These are phyloP conservation scores for Fraxinus latifolia DNA, from an alignment of 305 asterid species.

Conservation along the genomic window DNA sequence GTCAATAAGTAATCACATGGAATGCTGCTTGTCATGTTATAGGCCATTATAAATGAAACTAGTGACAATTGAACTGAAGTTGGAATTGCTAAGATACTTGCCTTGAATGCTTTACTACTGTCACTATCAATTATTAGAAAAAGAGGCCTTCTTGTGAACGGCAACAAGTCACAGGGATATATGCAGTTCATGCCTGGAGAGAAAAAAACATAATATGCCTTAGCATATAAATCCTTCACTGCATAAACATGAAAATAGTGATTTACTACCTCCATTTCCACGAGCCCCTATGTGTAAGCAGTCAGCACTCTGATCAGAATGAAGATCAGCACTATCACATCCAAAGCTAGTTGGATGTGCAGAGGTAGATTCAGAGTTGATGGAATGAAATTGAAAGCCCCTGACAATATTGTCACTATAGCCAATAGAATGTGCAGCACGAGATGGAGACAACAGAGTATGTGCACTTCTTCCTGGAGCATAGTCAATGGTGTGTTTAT, in stretches of 20 bases:
- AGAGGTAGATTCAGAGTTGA: constrained; percentile 44
- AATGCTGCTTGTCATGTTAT: constrained; percentile 13
- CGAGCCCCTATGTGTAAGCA: constrained; percentile 71
- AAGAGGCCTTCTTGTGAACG: constrained; percentile 94
- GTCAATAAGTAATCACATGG: not conserved
- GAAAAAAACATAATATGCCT: constrained; percentile 8
- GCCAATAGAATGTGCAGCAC: constrained; percentile 48
- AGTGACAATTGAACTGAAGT: constrained; percentile 19
- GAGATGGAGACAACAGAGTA: constrained; percentile 52
- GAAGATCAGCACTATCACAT: constrained; percentile 38
- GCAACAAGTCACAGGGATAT: constrained; percentile 79
- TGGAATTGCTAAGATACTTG: constrained; percentile 29
- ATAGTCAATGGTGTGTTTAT: constrained; percentile 16
- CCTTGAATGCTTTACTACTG: constrained; percentile 79
- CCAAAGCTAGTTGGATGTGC: constrained; percentile 36
- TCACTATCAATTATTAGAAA: constrained; percentile 83
- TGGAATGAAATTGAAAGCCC: constrained; percentile 57
- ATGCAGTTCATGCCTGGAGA: constrained; percentile 70
- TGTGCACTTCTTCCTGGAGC: constrained; percentile 55
- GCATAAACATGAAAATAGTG: not conserved
- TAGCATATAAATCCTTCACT: constrained; percentile 16
- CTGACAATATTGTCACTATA: constrained; percentile 45
- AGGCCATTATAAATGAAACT: constrained; percentile 13
- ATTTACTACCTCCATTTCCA: constrained; percentile 66
- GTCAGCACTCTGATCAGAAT: constrained; percentile 41